Conservation (phyloP, 108 stramenopile genomes). For the Skeletonema tropicum region DNA sequence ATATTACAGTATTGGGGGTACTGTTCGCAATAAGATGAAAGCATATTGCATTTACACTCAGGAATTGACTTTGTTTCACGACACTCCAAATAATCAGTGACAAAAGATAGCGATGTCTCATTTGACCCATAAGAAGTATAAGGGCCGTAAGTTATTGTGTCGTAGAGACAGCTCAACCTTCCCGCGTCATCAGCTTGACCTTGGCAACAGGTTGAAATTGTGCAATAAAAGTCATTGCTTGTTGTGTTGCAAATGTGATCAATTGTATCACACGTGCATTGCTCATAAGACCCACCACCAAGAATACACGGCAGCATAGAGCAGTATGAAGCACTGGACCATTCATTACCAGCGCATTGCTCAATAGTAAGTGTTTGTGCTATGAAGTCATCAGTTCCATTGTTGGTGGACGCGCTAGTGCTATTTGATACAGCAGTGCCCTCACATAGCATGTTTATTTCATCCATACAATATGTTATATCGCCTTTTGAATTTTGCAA, state of each 20-base stretch:
- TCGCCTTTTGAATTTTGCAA: neutral
- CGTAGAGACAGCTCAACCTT: neutral
- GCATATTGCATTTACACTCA: neutral
- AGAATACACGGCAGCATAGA: neutral
- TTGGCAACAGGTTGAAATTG: neutral
- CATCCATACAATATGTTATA: neutral
- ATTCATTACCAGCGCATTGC: neutral
- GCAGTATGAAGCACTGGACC: neutral
- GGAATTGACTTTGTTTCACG: too few species aligned
- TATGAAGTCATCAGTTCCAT: too few species aligned
- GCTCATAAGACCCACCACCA: neutral
- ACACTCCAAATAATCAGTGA: neutral
- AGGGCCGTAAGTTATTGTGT: too few species aligned
- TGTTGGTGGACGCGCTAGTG: neutral
- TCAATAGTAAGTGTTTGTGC: neutral
- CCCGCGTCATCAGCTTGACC: neutral
- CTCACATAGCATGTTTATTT: neutral
- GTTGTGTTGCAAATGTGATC: neutral
- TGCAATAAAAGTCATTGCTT: neutral
- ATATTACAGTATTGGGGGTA: neutral
- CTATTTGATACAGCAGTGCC: neutral
- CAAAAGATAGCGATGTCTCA: neutral
- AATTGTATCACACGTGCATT: neutral
- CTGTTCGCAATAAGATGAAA: neutral
- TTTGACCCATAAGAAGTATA: too few species aligned